Evolutionary conservation across 192 early-diverging fungal genomes (phyloP).

Genomic region (Linnemannia schmuckeri): DNA sequence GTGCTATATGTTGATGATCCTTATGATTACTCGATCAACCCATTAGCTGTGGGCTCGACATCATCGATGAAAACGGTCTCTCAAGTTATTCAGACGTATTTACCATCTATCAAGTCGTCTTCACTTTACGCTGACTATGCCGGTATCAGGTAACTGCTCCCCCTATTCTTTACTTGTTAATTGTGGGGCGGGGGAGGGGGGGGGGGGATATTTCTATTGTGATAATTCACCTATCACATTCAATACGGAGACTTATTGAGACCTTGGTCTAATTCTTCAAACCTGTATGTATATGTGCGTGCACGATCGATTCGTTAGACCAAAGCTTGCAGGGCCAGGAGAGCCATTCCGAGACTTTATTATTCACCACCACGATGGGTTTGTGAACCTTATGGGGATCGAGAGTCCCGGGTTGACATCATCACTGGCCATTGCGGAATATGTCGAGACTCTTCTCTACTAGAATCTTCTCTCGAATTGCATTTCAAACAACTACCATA

Average conservation of each 20-base stretch:
- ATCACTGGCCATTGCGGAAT: conserved; percentile 84
- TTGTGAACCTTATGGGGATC: conserved; percentile 85
- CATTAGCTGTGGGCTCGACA: conserved; percentile 53
- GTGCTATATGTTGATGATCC: conserved; percentile 68
- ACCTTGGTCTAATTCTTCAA: neutral
- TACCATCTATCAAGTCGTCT: conserved; percentile 67
- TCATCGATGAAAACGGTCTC: conserved; percentile 55
- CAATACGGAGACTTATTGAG: neutral
- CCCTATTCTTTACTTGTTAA: neutral
- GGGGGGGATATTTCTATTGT: neutral
- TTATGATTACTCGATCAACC: conserved; percentile 69
- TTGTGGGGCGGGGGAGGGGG: too few relatives aligned
- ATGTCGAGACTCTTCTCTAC: conserved; percentile 57
- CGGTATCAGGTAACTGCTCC: conserved; percentile 73
- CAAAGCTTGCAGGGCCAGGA: conserved; percentile 82
- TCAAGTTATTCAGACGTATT: conserved; percentile 71
- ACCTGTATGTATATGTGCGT: neutral
- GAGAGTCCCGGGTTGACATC: conserved; percentile 90
- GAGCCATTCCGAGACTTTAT: conserved; percentile 84
- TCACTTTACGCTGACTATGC: conserved; percentile 80
- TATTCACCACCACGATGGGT: conserved; percentile 74
- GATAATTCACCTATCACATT: neutral
- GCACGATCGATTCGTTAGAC: conserved; percentile 57
- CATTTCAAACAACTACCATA: neutral
- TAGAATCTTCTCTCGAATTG: neutral